These are phyloP conservation scores for Ophiosphaerella korrae DNA, from an alignment of 2,329 filamentous ascomycete species.

Conservation along the genomic window DNA sequence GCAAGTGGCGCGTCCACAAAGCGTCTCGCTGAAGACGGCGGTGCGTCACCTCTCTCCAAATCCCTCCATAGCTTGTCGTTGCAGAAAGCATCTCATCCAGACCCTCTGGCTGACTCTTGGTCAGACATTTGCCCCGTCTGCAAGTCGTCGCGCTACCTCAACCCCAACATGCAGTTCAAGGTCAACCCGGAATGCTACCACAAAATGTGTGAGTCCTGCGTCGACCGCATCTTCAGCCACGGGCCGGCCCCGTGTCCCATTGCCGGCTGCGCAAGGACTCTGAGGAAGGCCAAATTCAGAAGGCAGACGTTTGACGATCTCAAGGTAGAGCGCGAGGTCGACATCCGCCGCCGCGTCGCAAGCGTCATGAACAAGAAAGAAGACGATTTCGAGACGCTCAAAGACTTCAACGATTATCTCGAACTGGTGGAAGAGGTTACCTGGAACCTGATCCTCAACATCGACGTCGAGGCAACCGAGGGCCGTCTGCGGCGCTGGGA, in stretches of 20 bases:
- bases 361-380: conserved; percentile 80
- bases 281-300: conserved; percentile 83
- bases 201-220: conserved; percentile 96
- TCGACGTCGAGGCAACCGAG: conserved; percentile 68
- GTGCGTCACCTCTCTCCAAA: conserved; percentile 43
- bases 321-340: conserved; percentile 86
- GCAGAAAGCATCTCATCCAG: conserved; percentile 20
- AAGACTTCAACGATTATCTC: conserved; percentile 91
- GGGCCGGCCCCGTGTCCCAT: conserved; percentile 93
- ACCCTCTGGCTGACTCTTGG: conserved; percentile 31
- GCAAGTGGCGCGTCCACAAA: conserved; percentile 35
- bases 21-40: conserved; percentile 41
- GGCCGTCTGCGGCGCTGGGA: conserved; percentile 71
- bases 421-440: conserved; percentile 90
- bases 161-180: conserved; percentile 89
- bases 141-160: conserved; percentile 95
- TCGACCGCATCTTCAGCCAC: conserved; percentile 89
- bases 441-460: conserved; percentile 80
- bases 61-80: conserved; percentile 39
- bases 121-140: conserved; percentile 91
- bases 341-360: conserved; percentile 81
- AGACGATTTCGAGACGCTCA: conserved; percentile 86
- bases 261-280: conserved; percentile 82
- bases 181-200: conserved; percentile 99
- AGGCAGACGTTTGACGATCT: conserved; percentile 90